A percentile compares a stretch with the other conserved stretches of the same genome.
phyloP scores from a whole-genome alignment of 192 early-diverging fungal species.

The Phycomyces blakesleeanus region DNA sequence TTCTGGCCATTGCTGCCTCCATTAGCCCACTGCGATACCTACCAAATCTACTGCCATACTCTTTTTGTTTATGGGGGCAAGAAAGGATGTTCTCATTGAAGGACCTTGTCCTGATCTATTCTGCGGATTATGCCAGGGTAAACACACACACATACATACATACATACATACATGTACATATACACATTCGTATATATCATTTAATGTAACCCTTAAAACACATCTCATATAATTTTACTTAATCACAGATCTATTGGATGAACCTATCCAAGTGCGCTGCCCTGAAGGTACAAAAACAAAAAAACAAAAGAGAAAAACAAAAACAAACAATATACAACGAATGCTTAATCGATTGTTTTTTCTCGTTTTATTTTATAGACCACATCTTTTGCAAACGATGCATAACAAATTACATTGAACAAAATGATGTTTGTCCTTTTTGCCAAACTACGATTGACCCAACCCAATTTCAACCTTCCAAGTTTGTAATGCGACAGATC shows the following conservation, averaged over 20 bases:
- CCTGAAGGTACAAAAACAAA: constrained; percentile 28
- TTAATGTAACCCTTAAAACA: not conserved
- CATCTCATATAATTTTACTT: not conserved
- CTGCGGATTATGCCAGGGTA: constrained; percentile 26
- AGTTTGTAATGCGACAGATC: constrained; percentile 34
- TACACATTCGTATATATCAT: not conserved
- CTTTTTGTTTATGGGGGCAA: not conserved
- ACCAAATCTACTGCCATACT: not conserved
- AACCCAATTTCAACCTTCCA: constrained; percentile 24
- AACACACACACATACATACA: not conserved
- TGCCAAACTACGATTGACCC: constrained; percentile 14
- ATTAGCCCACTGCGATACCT: too few relatives aligned
- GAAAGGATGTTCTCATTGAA: constrained; percentile 14
- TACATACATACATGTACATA: not conserved
- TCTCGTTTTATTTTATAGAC: constrained; percentile 16
- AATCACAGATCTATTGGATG: constrained; percentile 32
- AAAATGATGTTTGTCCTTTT: constrained; percentile 10
- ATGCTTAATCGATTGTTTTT: too few relatives aligned
- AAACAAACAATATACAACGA: not conserved
- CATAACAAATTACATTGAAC: constrained; percentile 6
- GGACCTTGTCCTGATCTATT: constrained; percentile 20
- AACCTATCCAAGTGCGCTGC: constrained; percentile 37
- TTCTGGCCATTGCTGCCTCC: too few relatives aligned
- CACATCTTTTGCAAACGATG: constrained; percentile 26
- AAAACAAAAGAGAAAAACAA: not conserved